These are phyloP conservation scores for Amniculicola lignicola DNA, from an alignment of 495 filamentous ascomycete genomes.

Conservation along the genomic window DNA sequence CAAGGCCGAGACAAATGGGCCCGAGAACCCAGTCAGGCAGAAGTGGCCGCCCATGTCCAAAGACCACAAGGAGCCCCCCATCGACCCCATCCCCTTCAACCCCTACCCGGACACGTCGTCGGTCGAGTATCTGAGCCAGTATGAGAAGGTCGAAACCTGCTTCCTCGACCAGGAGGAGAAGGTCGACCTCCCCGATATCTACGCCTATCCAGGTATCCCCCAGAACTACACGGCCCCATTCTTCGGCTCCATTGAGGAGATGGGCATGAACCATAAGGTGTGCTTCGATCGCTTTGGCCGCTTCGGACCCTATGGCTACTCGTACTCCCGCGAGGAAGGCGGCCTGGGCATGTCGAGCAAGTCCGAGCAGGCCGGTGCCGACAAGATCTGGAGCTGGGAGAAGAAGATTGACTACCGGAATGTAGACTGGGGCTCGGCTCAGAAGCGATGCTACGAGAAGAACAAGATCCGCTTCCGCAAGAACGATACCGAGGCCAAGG, in stretches of 20 bases:
- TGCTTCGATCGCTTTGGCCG: slow-evolving; percentile 46
- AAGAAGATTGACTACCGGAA: slow-evolving; percentile 41
- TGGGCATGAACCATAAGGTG: slow-evolving; percentile 39
- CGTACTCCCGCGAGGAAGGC: slow-evolving; percentile 39
- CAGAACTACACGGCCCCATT: slow-evolving; percentile 41
- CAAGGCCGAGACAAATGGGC: slow-evolving; percentile 11
- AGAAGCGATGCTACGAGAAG: slow-evolving; percentile 42
- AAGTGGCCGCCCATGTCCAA: slow-evolving; percentile 14
- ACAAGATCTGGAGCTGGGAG: slow-evolving; percentile 37
- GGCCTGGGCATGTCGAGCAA: slow-evolving; percentile 39
- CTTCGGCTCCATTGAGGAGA: slow-evolving; percentile 42
- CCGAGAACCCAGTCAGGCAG: slow-evolving; percentile 23
- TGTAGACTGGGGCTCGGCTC: slow-evolving; percentile 41
- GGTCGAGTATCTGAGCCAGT: slow-evolving; percentile 33
- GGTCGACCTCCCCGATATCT: slow-evolving; percentile 39
- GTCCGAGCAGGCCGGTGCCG: slow-evolving; percentile 38
- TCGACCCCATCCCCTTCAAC: slow-evolving; percentile 40
- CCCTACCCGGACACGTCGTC: slow-evolving; percentile 42
- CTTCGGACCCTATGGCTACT: slow-evolving; percentile 44
- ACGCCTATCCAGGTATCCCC: slow-evolving; percentile 45
- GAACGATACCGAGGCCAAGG: slow-evolving; percentile 9
- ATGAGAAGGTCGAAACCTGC: slow-evolving; percentile 40
- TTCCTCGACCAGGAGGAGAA: slow-evolving; percentile 40
- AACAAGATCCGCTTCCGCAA: slow-evolving; percentile 42
- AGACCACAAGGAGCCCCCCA: slow-evolving; percentile 32